Evolutionary conservation across 179 eudicot species (phyloP).

Genomic region (Pouteria campechiana): DNA sequence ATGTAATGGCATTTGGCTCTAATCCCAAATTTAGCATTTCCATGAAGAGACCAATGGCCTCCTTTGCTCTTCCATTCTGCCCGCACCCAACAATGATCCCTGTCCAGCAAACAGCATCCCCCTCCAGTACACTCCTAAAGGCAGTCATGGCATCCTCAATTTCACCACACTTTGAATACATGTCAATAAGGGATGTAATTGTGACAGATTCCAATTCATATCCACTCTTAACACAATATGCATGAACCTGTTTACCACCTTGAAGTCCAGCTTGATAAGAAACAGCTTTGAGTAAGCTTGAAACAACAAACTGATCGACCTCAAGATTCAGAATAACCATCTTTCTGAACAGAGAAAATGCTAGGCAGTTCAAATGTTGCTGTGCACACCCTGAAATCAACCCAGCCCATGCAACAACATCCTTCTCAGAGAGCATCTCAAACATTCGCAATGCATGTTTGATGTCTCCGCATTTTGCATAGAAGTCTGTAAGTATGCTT

Average conservation of each 20-base stretch:
- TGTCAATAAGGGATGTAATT: neutral
- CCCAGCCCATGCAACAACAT: neutral
- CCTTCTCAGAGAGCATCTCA: neutral
- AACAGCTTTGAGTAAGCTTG: neutral
- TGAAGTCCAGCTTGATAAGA: neutral
- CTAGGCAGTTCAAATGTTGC: neutral
- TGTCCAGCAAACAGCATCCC: neutral
- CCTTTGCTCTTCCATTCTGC: neutral
- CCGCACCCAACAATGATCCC: slow-evolving; percentile 1
- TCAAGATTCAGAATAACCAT: neutral
- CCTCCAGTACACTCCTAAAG: neutral
- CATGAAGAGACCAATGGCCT: neutral
- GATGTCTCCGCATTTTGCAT: neutral
- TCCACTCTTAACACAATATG: neutral
- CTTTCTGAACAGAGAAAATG: neutral
- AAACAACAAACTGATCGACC: neutral
- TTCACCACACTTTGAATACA: slow-evolving; percentile 2
- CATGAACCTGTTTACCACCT: neutral
- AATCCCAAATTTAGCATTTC: neutral
- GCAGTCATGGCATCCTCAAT: neutral
- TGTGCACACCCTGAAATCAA: neutral
- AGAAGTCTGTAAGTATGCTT: neutral
- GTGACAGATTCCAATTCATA: neutral
- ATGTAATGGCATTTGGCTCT: neutral
- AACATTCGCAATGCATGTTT: neutral